Percentiles rank a stretch among this genome's conserved stretches.
Evolutionary conservation across 2,329 filamentous ascomycete species (phyloP).

Genomic region (Colletotrichum phormii): DNA sequence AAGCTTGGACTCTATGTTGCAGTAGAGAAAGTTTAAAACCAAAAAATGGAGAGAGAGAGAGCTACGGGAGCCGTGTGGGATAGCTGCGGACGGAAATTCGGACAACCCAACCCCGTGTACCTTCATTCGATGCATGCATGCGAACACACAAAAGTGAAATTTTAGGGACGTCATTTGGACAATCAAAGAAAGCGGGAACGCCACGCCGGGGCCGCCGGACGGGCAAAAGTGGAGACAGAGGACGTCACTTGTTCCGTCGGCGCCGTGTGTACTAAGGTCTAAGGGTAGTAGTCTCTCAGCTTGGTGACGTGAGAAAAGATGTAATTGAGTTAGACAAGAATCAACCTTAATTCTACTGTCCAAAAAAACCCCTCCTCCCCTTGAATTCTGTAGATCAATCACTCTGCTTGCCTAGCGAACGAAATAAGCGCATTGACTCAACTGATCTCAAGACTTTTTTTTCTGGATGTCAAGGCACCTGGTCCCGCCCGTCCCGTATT

Average conservation of each 20-base stretch:
- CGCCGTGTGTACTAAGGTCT: too few relatives aligned
- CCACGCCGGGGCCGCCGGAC: conserved; percentile 3
- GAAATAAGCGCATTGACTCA: neutral
- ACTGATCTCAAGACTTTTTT: neutral
- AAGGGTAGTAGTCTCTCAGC: neutral
- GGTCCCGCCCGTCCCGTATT: neutral
- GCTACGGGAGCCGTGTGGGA: neutral
- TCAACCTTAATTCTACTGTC: too few relatives aligned
- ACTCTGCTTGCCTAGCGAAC: neutral
- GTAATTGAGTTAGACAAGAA: neutral
- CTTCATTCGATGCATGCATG: neutral
- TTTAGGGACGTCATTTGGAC: conserved; percentile 16
- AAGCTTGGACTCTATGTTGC: conserved; percentile 91
- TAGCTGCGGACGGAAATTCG: neutral
- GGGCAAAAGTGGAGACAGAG: neutral
- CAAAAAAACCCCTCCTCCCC: neutral
- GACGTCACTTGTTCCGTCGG: conserved; percentile 10
- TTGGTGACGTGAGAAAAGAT: conserved; percentile 10
- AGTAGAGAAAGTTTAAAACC: conserved; percentile 61
- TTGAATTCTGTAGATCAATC: neutral
- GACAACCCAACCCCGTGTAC: neutral
- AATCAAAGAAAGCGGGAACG: conserved; percentile 5
- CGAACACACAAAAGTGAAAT: neutral
- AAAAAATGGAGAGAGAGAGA: neutral
- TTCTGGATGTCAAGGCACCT: neutral